These are phyloP conservation scores for Tephrocybe sp. DNA, from an alignment of 768 basidiomycete species.

Conservation along the genomic window DNA sequence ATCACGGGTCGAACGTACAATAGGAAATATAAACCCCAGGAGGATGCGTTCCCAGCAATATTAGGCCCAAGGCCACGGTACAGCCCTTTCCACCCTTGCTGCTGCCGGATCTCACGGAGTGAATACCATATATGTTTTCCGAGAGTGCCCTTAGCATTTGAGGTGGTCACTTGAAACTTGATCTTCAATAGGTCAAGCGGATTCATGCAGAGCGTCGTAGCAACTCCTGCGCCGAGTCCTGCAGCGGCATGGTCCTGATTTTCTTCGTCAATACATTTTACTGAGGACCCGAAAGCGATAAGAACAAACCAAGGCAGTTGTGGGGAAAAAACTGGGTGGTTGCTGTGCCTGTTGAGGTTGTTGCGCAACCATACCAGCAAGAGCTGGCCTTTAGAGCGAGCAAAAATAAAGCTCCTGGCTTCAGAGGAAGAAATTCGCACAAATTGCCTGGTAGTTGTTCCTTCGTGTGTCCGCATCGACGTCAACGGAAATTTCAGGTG, in stretches of 20 bases:
- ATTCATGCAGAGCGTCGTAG: conserved; percentile 94
- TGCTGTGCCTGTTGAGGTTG: conserved; percentile 18
- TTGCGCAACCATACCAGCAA: conserved; percentile 32
- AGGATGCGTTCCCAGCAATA: conserved; percentile 91
- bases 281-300: not conserved
- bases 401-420: conserved; percentile 1
- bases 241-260: conserved; percentile 98
- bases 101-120: conserved; percentile 67
- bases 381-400: conserved; percentile 17
- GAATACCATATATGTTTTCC: conserved; percentile 78
- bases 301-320: conserved; percentile 44
- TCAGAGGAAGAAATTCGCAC: not conserved
- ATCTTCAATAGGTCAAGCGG: conserved; percentile 96
- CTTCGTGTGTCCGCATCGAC: not conserved
- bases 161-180: conserved; percentile 86
- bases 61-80: conserved; percentile 92
- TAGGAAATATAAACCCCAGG: conserved; percentile 98
- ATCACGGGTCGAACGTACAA: conserved; percentile 64
- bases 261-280: not conserved
- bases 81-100: conserved; percentile 80
- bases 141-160: conserved; percentile 55
- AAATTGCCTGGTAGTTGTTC: not conserved
- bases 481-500: conserved; percentile 1
- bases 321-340: conserved; percentile 53
- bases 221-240: conserved; percentile 90